Evolutionary conservation across 1,284 basidiomycete genomes (phyloP).

Genomic region (Peniophora sp.): DNA sequence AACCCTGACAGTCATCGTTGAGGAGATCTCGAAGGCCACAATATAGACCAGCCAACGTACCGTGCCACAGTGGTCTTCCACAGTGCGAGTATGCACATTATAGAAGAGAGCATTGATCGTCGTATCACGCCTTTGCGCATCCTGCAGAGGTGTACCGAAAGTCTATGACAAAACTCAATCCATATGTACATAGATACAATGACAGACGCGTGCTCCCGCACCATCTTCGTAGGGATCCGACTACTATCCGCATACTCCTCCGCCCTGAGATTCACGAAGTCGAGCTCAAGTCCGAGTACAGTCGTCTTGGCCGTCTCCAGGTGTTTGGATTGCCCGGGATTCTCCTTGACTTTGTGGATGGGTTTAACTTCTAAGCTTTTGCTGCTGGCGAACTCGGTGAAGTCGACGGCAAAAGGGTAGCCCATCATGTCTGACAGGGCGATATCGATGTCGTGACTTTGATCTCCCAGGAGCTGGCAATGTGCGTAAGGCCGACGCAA

Average conservation of each 20-base stretch:
- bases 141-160: slow-evolving; percentile 90
- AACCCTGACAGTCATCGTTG: slow-evolving; percentile 43
- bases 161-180: slow-evolving; percentile 35
- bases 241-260: slow-evolving; percentile 87
- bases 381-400: slow-evolving; percentile 61
- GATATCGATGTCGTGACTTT: slow-evolving; percentile 93
- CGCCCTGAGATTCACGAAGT: slow-evolving; percentile 91
- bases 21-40: neutral
- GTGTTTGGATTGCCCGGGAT: slow-evolving; percentile 98
- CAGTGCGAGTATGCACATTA: slow-evolving; percentile 82
- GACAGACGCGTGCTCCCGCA: slow-evolving; percentile 30
- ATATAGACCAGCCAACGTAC: slow-evolving; percentile 27
- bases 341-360: slow-evolving; percentile 81
- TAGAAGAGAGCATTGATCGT: slow-evolving; percentile 98
- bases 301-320: slow-evolving; percentile 93
- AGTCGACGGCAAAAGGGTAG: slow-evolving; percentile 78
- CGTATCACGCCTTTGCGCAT: slow-evolving; percentile 86
- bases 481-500: too few relatives aligned
- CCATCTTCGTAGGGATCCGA: slow-evolving; percentile 84
- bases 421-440: slow-evolving; percentile 90
- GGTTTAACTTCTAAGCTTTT: slow-evolving; percentile 53
- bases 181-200: slow-evolving; percentile 5
- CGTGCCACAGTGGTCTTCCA: slow-evolving; percentile 87
- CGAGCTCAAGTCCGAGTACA: slow-evolving; percentile 79
- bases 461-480: slow-evolving; percentile 78